Conservation (phyloP, 768 basidiomycete genomes). For the Suillus placidus region DNA sequence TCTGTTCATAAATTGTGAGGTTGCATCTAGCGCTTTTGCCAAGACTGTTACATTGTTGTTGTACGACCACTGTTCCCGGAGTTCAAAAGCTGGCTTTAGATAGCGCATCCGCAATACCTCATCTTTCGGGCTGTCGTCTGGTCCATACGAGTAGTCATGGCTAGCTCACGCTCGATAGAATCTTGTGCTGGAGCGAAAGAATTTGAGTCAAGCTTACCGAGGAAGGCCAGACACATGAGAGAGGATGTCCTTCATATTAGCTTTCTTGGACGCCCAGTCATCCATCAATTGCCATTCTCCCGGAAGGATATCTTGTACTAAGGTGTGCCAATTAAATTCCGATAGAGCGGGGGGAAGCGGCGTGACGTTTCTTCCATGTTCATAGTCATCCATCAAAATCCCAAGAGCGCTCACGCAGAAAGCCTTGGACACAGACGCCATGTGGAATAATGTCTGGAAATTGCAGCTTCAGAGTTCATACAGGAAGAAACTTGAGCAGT, state of each 20-base stretch:
- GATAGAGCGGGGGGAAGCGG: slow-evolving; percentile 34
- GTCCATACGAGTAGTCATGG: slow-evolving; percentile 37
- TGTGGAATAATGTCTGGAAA: slow-evolving; percentile 40
- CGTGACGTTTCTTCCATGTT: slow-evolving; percentile 36
- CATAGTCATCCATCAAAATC: slow-evolving; percentile 46
- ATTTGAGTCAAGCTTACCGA: slow-evolving; percentile 24
- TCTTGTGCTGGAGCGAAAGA: not conserved
- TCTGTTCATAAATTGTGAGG: slow-evolving; percentile 27
- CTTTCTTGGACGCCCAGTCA: slow-evolving; percentile 40
- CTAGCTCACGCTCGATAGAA: slow-evolving; percentile 17
- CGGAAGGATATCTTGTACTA: slow-evolving; percentile 40
- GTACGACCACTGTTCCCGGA: slow-evolving; percentile 42
- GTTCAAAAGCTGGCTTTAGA: slow-evolving; percentile 36
- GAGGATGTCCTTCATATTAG: slow-evolving; percentile 41
- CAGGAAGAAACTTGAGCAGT: not conserved
- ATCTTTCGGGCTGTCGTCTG: slow-evolving; percentile 28
- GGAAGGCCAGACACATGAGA: slow-evolving; percentile 45
- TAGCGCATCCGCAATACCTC: slow-evolving; percentile 29
- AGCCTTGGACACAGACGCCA: slow-evolving; percentile 43
- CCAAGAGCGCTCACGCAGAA: slow-evolving; percentile 43
- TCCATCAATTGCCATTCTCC: slow-evolving; percentile 45
- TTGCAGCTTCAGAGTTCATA: not conserved
- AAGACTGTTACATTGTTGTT: slow-evolving; percentile 37
- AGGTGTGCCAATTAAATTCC: slow-evolving; percentile 40
- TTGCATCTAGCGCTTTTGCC: not conserved